A percentile compares a stretch with the other conserved stretches of the same genome.
Conservation (phyloP, 2,329 filamentous ascomycete genomes). For the Ophiosphaerella narmari region DNA sequence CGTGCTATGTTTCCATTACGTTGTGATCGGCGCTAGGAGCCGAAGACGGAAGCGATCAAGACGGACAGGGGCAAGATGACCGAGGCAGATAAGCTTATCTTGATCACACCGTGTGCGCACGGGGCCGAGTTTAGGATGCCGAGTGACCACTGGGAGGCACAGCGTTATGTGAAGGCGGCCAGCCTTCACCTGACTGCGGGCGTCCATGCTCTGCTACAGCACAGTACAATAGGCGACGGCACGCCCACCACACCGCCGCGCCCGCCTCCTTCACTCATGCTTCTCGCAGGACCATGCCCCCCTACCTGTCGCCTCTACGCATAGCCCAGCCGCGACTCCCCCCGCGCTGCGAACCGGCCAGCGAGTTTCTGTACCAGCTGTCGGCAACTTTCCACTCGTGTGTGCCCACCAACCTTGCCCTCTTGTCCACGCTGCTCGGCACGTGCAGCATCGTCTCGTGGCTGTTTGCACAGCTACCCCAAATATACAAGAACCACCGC, state of each 20-base stretch:
- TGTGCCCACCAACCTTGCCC: slow-evolving; percentile 65
- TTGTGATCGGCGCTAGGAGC: slow-evolving; percentile 31
- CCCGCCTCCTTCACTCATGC: slow-evolving; percentile 1
- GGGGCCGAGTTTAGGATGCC: slow-evolving; percentile 11
- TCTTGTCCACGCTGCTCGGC: slow-evolving; percentile 65
- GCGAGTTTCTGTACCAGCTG: slow-evolving; percentile 60
- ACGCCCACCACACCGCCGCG: too few relatives aligned
- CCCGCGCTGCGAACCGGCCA: slow-evolving; percentile 64
- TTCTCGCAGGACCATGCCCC: slow-evolving; percentile 41
- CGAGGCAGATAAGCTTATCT: slow-evolving; percentile 9
- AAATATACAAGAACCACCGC: slow-evolving; percentile 71
- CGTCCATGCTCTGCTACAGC: too few relatives aligned
- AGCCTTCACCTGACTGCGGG: too few relatives aligned
- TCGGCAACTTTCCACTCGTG: slow-evolving; percentile 66
- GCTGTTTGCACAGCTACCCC: slow-evolving; percentile 71
- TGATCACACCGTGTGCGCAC: background rate
- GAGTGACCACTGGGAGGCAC: slow-evolving; percentile 15
- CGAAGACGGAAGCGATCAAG: slow-evolving; percentile 1
- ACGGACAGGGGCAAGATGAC: too few relatives aligned
- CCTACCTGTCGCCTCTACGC: slow-evolving; percentile 37
- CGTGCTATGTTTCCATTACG: slow-evolving; percentile 28
- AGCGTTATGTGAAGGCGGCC: too few relatives aligned
- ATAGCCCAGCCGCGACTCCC: slow-evolving; percentile 54
- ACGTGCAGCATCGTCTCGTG: slow-evolving; percentile 67
- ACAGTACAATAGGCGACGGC: too few relatives aligned